Conservation (phyloP, 2,329 filamentous ascomycete genomes). For the Aspergillus sp. region DNA sequence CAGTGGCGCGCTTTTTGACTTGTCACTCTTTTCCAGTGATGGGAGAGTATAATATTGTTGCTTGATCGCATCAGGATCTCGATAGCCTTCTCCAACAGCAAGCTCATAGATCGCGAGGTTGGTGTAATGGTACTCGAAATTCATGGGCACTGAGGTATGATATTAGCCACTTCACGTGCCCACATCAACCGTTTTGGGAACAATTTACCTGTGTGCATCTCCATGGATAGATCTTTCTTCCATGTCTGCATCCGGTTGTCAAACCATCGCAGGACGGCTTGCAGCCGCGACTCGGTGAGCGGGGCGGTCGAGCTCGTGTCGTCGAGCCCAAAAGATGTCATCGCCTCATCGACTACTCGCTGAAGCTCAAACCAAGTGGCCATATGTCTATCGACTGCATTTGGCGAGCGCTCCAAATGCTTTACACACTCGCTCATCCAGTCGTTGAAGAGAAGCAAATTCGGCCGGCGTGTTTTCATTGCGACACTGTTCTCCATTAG, state of each 20-base stretch:
- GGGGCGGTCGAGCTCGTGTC: slow-evolving; percentile 35
- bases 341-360: slow-evolving; percentile 36
- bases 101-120: slow-evolving; percentile 17
- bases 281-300: slow-evolving; percentile 36
- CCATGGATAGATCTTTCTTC: slow-evolving; percentile 31
- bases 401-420: slow-evolving; percentile 33
- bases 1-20: slow-evolving; percentile 19
- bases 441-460: slow-evolving; percentile 38
- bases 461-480: slow-evolving; percentile 40
- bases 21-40: slow-evolving; percentile 21
- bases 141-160: slow-evolving; percentile 14
- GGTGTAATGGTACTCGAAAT: slow-evolving; percentile 20
- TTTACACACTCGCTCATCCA: slow-evolving; percentile 38
- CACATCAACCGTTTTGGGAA: neutral
- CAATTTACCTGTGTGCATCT: slow-evolving; percentile 32
- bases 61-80: slow-evolving; percentile 38
- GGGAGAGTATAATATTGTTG: slow-evolving; percentile 37
- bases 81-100: slow-evolving; percentile 29
- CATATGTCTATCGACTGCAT: slow-evolving; percentile 32
- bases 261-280: slow-evolving; percentile 38
- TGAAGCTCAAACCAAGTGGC: slow-evolving; percentile 40
- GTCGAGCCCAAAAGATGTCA: slow-evolving; percentile 39
- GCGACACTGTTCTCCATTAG: slow-evolving; percentile 29
- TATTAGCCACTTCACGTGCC: neutral
- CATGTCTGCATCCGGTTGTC: slow-evolving; percentile 38